Percentiles rank a stretch among this genome's conserved stretches.
Evolutionary conservation across 2,329 filamentous ascomycete species (phyloP).

Genomic region (Botrytis deweyae): DNA sequence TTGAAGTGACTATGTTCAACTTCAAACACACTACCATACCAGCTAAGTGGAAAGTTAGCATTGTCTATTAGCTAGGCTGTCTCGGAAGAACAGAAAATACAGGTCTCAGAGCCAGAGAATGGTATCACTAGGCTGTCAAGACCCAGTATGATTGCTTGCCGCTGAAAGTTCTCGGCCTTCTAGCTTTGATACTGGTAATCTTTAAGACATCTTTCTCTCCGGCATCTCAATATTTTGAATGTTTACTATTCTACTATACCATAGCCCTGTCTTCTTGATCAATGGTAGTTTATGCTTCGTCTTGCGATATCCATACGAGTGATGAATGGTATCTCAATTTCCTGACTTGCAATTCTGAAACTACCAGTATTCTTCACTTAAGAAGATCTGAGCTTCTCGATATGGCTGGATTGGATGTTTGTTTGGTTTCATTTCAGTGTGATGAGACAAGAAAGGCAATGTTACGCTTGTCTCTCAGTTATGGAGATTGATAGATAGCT

Average conservation of each 20-base stretch:
- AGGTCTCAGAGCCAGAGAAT: background rate
- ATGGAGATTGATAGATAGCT: background rate
- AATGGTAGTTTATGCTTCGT: background rate
- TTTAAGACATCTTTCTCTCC: accelerated
- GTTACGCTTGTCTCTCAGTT: no score
- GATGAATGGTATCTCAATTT: background rate
- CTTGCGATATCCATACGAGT: background rate
- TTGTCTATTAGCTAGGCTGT: background rate
- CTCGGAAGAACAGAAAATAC: background rate
- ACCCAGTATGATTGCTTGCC: background rate
- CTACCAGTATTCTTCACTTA: background rate
- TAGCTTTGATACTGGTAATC: background rate
- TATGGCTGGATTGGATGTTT: background rate
- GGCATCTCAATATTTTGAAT: background rate
- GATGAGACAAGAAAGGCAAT: background rate
- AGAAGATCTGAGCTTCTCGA: background rate
- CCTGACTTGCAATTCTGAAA: accelerated
- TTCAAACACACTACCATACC: background rate
- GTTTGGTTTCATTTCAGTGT: background rate
- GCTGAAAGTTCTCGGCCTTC: background rate
- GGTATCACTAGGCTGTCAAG: background rate
- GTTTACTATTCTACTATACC: background rate
- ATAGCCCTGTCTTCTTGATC: background rate
- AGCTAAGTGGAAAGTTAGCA: background rate
- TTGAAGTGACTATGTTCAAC: background rate